phyloP scores from a whole-genome alignment of 257 asterid species.

The Solanum commersonii region DNA sequence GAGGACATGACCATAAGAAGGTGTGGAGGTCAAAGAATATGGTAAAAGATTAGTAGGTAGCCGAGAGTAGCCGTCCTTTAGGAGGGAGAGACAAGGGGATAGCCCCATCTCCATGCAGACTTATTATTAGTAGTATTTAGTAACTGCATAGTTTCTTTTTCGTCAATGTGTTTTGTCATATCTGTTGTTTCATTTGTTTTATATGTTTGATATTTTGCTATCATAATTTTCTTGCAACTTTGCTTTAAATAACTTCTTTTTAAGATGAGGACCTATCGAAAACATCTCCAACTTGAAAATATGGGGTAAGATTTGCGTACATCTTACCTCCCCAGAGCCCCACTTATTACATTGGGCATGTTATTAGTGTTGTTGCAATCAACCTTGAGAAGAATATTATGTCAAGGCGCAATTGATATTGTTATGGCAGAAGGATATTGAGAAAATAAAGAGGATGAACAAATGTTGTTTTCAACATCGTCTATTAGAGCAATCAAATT shows the following conservation, averaged over 20 bases:
- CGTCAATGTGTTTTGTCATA: background rate
- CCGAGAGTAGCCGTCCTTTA: background rate
- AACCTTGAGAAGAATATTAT: background rate
- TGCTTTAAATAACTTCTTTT: background rate
- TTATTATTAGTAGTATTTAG: background rate
- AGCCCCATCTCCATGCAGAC: background rate
- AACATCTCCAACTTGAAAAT: background rate
- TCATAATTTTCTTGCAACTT: background rate
- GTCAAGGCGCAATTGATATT: background rate
- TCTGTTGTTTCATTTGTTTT: background rate
- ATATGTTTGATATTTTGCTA: background rate
- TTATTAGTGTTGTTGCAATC: background rate
- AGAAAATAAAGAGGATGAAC: background rate
- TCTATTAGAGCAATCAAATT: background rate
- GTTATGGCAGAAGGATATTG: background rate
- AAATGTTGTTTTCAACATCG: background rate
- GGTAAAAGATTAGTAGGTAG: background rate
- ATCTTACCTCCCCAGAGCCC: background rate
- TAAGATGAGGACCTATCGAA: background rate
- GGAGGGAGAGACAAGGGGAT: background rate
- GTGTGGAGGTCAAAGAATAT: background rate
- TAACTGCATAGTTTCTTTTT: background rate
- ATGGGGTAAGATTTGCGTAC: background rate
- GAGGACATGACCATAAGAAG: background rate
- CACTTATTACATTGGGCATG: background rate